A percentile compares a stretch with the other conserved stretches of the same genome.
Conservation (phyloP, 139 green algal genomes). For the Monoraphidium neglectum region DNA sequence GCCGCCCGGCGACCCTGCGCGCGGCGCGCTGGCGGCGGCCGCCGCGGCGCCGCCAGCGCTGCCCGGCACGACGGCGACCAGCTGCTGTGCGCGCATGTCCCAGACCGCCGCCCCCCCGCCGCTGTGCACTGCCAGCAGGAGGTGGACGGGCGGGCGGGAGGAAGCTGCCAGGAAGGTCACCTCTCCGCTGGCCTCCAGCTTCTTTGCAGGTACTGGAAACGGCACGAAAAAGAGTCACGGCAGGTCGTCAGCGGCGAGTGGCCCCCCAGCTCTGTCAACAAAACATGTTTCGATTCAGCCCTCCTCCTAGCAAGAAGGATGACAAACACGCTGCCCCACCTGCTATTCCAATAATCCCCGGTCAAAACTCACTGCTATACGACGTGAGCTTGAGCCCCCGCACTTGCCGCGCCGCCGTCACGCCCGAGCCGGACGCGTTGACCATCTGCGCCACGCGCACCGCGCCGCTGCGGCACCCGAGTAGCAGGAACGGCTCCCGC, state of each 20-base stretch:
- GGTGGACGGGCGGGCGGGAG: neutral
- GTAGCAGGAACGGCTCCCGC: conserved; percentile 48
- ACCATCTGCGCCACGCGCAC: conserved; percentile 39
- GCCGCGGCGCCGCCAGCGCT: neutral
- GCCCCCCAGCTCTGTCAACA: neutral
- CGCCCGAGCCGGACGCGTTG: conserved; percentile 27
- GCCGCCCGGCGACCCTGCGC: conserved; percentile 25
- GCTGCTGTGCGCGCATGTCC: conserved; percentile 41
- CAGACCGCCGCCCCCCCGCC: conserved; percentile 33
- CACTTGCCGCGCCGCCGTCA: conserved; percentile 17
- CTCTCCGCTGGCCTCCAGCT: conserved; percentile 1
- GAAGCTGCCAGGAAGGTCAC: conserved; percentile 13
- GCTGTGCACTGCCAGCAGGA: conserved; percentile 34
- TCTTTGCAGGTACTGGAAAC: conserved; percentile 5
- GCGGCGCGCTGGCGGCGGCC: conserved; percentile 9
- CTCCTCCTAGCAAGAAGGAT: neutral
- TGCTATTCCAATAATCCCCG: neutral
- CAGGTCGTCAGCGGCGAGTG: no score
- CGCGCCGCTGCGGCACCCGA: conserved; percentile 46
- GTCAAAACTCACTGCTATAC: conserved; percentile 35
- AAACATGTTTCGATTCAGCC: neutral
- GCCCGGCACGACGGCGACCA: conserved; percentile 17
- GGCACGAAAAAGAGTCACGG: no score
- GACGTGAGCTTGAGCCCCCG: conserved; percentile 16
- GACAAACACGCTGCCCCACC: neutral